A percentile compares a stretch with the other conserved stretches of the same genome.
phyloP scores from a whole-genome alignment of 2,329 filamentous ascomycete genomes.

The Diaporthe australafricana region DNA sequence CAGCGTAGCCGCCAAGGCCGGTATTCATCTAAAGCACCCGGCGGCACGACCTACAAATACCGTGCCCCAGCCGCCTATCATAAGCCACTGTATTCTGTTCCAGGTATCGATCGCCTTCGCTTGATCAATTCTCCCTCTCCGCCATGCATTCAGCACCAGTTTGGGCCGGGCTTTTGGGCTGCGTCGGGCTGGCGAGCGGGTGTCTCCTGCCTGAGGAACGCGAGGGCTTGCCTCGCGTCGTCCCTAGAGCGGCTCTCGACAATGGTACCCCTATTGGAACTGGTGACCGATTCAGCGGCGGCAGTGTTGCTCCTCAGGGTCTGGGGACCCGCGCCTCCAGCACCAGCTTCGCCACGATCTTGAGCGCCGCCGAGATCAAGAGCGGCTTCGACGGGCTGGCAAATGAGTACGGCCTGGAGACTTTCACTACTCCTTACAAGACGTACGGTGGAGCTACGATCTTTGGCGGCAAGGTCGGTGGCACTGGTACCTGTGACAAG shows the following conservation, averaged over 20 bases:
- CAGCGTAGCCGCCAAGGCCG: slow-evolving; percentile 20
- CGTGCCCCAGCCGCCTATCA: not conserved
- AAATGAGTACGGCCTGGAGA: slow-evolving; percentile 51
- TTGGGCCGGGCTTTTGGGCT: slow-evolving; percentile 23
- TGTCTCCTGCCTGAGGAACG: slow-evolving; percentile 54
- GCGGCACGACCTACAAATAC: slow-evolving; percentile 23
- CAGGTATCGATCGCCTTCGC: not conserved
- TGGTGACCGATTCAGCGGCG: slow-evolving; percentile 56
- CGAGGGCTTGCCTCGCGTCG: slow-evolving; percentile 36
- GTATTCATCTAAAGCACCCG: slow-evolving; percentile 8
- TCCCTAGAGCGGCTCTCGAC: slow-evolving; percentile 11
- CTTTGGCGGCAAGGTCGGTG: slow-evolving; percentile 56
- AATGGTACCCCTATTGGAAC: slow-evolving; percentile 52
- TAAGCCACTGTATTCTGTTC: not conserved
- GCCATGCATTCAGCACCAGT: slow-evolving; percentile 21
- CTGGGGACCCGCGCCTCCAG: slow-evolving; percentile 52
- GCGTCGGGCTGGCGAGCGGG: slow-evolving; percentile 23
- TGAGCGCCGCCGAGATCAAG: slow-evolving; percentile 58
- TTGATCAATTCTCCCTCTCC: not conserved
- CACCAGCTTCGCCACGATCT: slow-evolving; percentile 53
- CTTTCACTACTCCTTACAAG: slow-evolving; percentile 55
- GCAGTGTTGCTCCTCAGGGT: slow-evolving; percentile 51
- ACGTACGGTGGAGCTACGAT: slow-evolving; percentile 56
- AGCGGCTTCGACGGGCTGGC: slow-evolving; percentile 57
- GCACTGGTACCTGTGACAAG: slow-evolving; percentile 37